These are phyloP conservation scores for Torulaspora quercuum DNA, from an alignment of 805 yeast species.

Conservation along the genomic window DNA sequence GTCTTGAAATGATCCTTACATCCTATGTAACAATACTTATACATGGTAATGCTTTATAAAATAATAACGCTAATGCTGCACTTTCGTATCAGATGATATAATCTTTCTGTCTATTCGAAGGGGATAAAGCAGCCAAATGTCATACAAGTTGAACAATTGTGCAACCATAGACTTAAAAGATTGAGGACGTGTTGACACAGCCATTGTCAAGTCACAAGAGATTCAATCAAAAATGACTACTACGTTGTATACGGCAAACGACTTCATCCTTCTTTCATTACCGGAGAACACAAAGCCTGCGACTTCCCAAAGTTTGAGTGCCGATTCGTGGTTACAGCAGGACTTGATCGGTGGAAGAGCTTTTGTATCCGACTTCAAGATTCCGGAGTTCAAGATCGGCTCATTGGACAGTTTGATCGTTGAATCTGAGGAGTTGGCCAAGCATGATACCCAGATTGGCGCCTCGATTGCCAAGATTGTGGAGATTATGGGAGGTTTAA, in stretches of 20 bases:
- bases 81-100: conserved; percentile 1
- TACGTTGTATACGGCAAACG: conserved; percentile 34
- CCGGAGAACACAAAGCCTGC: conserved; percentile 57
- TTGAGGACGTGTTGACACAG: too few relatives aligned
- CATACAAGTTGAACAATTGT: too few relatives aligned
- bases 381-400: conserved; percentile 90
- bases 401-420: conserved; percentile 88
- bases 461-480: conserved; percentile 67
- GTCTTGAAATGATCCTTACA: conserved; percentile 76
- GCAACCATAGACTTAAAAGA: too few relatives aligned
- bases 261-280: conserved; percentile 50
- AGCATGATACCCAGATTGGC: conserved; percentile 75
- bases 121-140: conserved; percentile 14
- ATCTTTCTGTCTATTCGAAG: conserved; percentile 3
- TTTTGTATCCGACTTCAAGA: conserved; percentile 52
- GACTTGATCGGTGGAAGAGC: conserved; percentile 55
- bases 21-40: conserved; percentile 4
- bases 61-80: too few relatives aligned
- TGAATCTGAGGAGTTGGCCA: conserved; percentile 84
- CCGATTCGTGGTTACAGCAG: conserved; percentile 52
- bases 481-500: conserved; percentile 60
- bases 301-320: conserved; percentile 39
- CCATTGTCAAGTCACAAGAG: too few relatives aligned
- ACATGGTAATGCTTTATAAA: too few relatives aligned
- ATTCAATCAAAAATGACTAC: conserved; percentile 22